Evolutionary conservation across 768 basidiomycete species (phyloP).

Genomic region (Trametopsis cervina): DNA sequence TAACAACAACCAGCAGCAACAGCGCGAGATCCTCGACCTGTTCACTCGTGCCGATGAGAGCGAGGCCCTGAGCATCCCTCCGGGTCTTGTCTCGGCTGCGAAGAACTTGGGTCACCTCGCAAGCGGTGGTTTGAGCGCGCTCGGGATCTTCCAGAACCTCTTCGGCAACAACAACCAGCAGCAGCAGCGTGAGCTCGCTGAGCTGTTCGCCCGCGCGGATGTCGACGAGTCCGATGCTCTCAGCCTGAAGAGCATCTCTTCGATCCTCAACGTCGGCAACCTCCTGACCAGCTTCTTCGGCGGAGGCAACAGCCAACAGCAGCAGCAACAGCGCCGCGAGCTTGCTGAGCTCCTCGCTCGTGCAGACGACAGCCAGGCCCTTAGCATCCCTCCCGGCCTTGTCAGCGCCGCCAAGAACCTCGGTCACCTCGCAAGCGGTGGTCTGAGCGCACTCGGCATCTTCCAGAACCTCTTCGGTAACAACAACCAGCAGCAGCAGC

Average conservation of each 20-base stretch:
- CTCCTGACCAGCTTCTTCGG: not conserved
- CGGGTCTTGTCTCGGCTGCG: not conserved
- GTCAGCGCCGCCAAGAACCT: too few relatives aligned
- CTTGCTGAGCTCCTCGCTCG: slow-evolving; percentile 1
- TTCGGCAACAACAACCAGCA: not conserved
- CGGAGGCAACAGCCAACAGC: not conserved
- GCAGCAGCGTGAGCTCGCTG: not conserved
- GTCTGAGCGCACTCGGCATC: too few relatives aligned
- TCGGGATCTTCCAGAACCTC: not conserved
- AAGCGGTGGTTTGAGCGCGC: not conserved
- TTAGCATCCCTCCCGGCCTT: too few relatives aligned
- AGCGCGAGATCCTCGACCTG: not conserved
- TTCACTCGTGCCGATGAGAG: not conserved
- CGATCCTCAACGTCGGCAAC: not conserved
- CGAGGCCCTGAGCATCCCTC: not conserved
- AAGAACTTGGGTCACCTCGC: not conserved
- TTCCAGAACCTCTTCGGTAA: too few relatives aligned
- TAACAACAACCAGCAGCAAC: too few relatives aligned
- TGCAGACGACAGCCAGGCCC: not conserved
- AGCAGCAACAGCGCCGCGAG: slow-evolving; percentile 2
- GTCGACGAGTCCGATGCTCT: not conserved
- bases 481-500: too few relatives aligned
- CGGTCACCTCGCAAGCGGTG: too few relatives aligned
- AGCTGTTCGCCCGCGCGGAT: not conserved
- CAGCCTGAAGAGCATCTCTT: too few relatives aligned